Conservation (phyloP, 2,329 filamentous ascomycete species). For the Capronia coronata region DNA sequence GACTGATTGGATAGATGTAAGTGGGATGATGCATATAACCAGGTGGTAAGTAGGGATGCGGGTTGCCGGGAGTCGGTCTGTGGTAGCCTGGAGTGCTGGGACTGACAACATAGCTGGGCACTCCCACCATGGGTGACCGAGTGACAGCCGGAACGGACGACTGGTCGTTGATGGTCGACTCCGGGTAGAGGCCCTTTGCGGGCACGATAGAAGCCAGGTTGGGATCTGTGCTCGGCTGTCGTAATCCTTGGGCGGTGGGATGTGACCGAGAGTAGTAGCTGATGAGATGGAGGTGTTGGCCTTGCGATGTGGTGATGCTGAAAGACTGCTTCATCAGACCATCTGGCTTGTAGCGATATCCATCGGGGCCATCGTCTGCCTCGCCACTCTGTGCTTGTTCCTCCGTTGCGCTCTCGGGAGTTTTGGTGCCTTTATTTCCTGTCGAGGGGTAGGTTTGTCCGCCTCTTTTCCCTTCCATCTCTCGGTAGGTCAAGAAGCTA, state of each 20-base stretch:
- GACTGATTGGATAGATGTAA: conserved; percentile 43
- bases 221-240: conserved; percentile 75
- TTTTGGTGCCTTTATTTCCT: conserved; percentile 58
- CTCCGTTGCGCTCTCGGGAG: conserved; percentile 78
- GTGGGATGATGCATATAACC: conserved; percentile 29
- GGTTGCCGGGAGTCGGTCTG: conserved; percentile 36
- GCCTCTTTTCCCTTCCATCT: conserved; percentile 97
- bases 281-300: conserved; percentile 93
- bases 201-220: conserved; percentile 74
- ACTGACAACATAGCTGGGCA: conserved; percentile 48
- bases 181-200: conserved; percentile 91
- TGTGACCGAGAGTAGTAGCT: conserved; percentile 88
- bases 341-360: conserved; percentile 90
- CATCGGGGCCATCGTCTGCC: conserved; percentile 69
- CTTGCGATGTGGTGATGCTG: conserved; percentile 87
- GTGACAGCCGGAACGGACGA: conserved; percentile 75
- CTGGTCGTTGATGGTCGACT: conserved; percentile 83
- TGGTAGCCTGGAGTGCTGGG: conserved; percentile 52
- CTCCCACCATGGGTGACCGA: conserved; percentile 60
- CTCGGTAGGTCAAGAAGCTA: conserved; percentile 92
- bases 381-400: conserved; percentile 64
- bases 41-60: conserved; percentile 35
- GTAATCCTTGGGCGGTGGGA: conserved; percentile 63
- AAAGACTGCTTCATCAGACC: conserved; percentile 99
- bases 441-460: conserved; percentile 60